A percentile compares a stretch with the other conserved stretches of the same genome.
phyloP scores from a whole-genome alignment of 1,284 basidiomycete species.

The Moesziomyces antarcticus region DNA sequence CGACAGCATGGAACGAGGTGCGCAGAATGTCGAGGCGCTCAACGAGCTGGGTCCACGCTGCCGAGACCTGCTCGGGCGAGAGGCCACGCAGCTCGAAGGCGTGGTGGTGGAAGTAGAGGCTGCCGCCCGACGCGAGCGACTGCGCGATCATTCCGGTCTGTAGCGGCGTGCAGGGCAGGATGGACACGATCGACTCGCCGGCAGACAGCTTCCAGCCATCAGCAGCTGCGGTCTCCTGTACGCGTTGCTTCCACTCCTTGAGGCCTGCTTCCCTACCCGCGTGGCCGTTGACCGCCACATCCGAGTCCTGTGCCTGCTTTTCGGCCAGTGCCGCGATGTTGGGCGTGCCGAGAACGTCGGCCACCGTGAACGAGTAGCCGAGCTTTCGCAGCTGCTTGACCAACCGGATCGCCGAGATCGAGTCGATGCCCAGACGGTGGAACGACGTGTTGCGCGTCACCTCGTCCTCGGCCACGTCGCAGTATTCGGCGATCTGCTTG shows the following conservation, averaged over 20 bases:
- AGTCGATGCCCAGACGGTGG: slow-evolving; percentile 64
- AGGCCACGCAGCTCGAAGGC: slow-evolving; percentile 20
- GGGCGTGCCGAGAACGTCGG: slow-evolving; percentile 47
- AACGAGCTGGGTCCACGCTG: slow-evolving; percentile 47
- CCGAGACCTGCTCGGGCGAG: slow-evolving; percentile 3
- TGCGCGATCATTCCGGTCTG: slow-evolving; percentile 65
- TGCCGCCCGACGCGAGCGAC: slow-evolving; percentile 46
- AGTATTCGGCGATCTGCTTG: slow-evolving; percentile 27
- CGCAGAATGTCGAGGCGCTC: slow-evolving; percentile 54
- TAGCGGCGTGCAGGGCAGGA: slow-evolving; percentile 63
- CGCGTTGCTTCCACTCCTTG: slow-evolving; percentile 11
- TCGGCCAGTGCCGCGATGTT: slow-evolving; percentile 47
- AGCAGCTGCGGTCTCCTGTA: slow-evolving; percentile 7
- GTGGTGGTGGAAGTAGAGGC: slow-evolving; percentile 58
- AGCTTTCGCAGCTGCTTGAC: slow-evolving; percentile 30
- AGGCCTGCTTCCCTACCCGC: background rate
- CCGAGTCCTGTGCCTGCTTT: slow-evolving; percentile 7
- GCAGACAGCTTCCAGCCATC: slow-evolving; percentile 19
- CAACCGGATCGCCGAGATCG: slow-evolving; percentile 60
- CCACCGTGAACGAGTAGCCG: slow-evolving; percentile 40
- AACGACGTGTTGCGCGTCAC: slow-evolving; percentile 51
- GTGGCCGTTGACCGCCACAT: background rate
- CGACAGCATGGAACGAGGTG: slow-evolving; percentile 54
- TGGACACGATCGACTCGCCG: slow-evolving; percentile 29
- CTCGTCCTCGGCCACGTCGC: slow-evolving; percentile 23